These are phyloP conservation scores for Salvia rosmarinus DNA, from an alignment of 257 asterid genomes.

Conservation along the genomic window DNA sequence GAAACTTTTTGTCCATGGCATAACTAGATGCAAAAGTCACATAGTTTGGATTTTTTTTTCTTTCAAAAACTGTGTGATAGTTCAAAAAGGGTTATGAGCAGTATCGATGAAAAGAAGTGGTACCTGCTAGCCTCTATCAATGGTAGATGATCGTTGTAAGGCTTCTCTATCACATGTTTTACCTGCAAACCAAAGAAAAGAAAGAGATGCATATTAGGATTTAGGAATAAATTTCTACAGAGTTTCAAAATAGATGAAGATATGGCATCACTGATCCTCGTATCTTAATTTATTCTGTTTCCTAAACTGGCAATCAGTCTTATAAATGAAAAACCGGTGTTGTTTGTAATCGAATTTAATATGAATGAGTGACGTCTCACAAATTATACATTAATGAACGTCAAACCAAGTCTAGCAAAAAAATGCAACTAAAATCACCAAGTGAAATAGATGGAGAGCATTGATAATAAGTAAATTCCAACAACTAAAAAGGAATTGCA, in stretches of 20 bases:
- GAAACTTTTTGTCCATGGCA: not conserved
- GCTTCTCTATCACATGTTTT: slow-evolving; percentile 85
- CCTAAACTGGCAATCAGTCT: not conserved
- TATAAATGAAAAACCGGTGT: not conserved
- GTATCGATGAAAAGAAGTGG: not conserved
- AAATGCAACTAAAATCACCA: slow-evolving; percentile 1
- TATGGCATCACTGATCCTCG: not conserved
- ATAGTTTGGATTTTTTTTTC: not conserved
- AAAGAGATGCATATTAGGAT: not conserved
- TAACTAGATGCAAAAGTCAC: not conserved
- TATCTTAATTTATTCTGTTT: not conserved
- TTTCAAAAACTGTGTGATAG: not conserved
- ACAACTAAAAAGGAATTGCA: not conserved
- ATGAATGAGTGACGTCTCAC: not conserved
- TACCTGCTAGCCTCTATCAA: slow-evolving; percentile 99
- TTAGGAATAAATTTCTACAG: slow-evolving; percentile 11
- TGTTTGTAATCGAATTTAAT: not conserved
- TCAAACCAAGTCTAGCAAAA: not conserved
- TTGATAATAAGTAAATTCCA: not conserved
- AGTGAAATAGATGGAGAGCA: not conserved
- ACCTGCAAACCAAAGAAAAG: slow-evolving; percentile 61
- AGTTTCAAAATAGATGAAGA: not conserved
- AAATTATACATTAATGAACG: not conserved
- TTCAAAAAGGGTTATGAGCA: not conserved
- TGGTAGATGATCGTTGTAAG: slow-evolving; percentile 94